These are phyloP conservation scores for Arctium minus DNA, from an alignment of 129 eudicot genomes.

Conservation along the genomic window DNA sequence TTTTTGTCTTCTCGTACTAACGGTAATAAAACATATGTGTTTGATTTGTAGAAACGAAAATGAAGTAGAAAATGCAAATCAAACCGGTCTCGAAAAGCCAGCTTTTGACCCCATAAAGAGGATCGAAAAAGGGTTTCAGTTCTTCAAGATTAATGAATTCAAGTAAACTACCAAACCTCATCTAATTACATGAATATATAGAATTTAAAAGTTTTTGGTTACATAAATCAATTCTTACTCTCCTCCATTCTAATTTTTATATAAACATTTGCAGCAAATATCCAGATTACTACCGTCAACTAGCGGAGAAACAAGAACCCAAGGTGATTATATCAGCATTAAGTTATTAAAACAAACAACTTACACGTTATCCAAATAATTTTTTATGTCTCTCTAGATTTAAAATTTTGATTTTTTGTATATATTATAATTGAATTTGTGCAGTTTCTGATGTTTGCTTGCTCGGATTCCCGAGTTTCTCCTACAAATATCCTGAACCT, in stretches of 20 bases:
- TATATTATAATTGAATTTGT: background rate
- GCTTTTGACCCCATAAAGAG: conserved; percentile 12
- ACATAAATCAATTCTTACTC: background rate
- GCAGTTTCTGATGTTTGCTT: conserved; percentile 32
- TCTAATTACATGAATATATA: background rate
- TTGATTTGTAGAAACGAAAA: background rate
- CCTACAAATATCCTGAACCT: conserved; percentile 27
- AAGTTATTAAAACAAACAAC: background rate
- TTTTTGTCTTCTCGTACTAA: background rate
- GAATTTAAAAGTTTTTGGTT: background rate
- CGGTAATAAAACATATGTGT: background rate
- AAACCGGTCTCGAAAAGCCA: background rate
- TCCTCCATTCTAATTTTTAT: background rate
- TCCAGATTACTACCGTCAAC: conserved; percentile 5
- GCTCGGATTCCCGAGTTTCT: conserved; percentile 35
- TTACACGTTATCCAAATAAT: background rate
- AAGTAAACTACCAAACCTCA: conserved; percentile 10
- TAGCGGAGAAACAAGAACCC: conserved; percentile 25
- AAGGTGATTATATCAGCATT: conserved; percentile 19
- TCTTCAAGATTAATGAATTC: conserved; percentile 20
- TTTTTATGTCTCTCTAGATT: background rate
- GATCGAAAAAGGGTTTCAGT: conserved; percentile 13
- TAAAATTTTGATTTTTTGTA: background rate
- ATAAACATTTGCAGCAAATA: background rate
- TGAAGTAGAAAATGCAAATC: conserved; percentile 2